Base-by-base conservation (phyloP, 73 alveolate genomes). In the Tetrahymena borealis region DNA sequence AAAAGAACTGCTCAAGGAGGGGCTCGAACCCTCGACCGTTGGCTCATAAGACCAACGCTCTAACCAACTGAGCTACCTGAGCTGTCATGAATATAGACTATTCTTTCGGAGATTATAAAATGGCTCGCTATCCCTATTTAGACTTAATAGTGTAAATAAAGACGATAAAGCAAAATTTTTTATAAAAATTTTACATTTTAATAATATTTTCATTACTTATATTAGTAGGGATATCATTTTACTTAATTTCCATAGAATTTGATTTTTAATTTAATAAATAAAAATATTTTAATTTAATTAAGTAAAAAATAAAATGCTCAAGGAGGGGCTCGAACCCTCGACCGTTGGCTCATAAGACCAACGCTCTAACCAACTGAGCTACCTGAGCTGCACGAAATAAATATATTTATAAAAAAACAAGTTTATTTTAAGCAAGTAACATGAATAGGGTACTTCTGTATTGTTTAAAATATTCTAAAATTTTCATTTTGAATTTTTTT, bases 31-130 rank as follows among this genome's bases (percentile, higher is more conserved):
- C 85, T 24, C 85, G 85, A 60, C 85, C 85, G 85, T 60, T 60
- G 85, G 85, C 85, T 60, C 85, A 60, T 60, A 60, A 60, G 85
- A 60, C 85, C 85, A 60, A 60, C 85, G 85, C 85, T 60, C 85
- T 60, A 60, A 60, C 85, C 85, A 60, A 60, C 85, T 60, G 85
- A 60, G 85, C 85, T 60, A 60, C 85, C 85, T 60, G 85, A 60
- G 85, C 85, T 60, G 85, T 39, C 85, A 18, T 35, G 85, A 60
- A 60, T 60, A 60, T n/a, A 60, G n/a, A 35, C 28, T 9, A 60
- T 24, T 24, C n/a, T 24, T 60, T 60, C 2, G n/a, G 85, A 8
- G 85, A 60, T 24, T 60, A 60, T 60, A 60, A 60, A 60, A 60
- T 60, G 35, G 85, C 85, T 60, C 85, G n/a, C 33, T 60, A 0